phyloP scores from a whole-genome alignment of 108 stramenopile genomes.

The Cylindrotheca fusiformis region DNA sequence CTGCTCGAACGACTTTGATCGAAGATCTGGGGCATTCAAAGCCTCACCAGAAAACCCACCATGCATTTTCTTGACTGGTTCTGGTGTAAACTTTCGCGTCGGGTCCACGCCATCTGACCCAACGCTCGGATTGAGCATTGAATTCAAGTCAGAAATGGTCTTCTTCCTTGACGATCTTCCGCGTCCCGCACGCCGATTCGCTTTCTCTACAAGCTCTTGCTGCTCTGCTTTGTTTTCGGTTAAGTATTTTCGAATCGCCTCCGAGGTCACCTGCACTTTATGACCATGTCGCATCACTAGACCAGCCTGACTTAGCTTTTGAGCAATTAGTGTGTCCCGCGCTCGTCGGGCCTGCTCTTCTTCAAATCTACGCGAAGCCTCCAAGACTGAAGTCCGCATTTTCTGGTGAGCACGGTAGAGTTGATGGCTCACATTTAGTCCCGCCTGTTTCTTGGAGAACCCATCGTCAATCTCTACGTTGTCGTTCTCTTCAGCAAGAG shows the following conservation, averaged over 20 bases:
- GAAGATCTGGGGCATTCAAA: slow-evolving; percentile 15
- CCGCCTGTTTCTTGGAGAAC: slow-evolving; percentile 40
- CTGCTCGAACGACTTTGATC: too few relatives aligned
- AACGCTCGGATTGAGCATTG: slow-evolving; percentile 46
- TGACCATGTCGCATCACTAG: slow-evolving; percentile 83
- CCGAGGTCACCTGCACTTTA: slow-evolving; percentile 60
- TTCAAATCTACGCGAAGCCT: slow-evolving; percentile 84
- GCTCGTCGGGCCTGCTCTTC: slow-evolving; percentile 74
- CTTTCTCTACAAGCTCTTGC: slow-evolving; percentile 63
- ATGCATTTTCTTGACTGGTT: background rate
- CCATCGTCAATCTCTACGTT: slow-evolving; percentile 1
- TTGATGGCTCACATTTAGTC: slow-evolving; percentile 63
- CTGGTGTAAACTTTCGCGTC: slow-evolving; percentile 6
- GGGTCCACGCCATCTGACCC: slow-evolving; percentile 23
- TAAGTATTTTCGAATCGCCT: slow-evolving; percentile 58
- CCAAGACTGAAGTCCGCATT: slow-evolving; percentile 79
- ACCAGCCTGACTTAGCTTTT: slow-evolving; percentile 52
- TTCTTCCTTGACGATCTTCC: slow-evolving; percentile 70
- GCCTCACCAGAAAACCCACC: slow-evolving; percentile 10
- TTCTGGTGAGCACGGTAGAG: slow-evolving; percentile 77
- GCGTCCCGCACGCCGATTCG: slow-evolving; percentile 70
- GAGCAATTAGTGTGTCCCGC: slow-evolving; percentile 53
- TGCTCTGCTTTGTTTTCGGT: slow-evolving; percentile 57
- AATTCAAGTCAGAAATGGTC: slow-evolving; percentile 78
- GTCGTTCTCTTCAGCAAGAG: slow-evolving; percentile 52